Evolutionary conservation across 495 filamentous ascomycete species (phyloP).

Genomic region (Hypoxylon subgilvum): DNA sequence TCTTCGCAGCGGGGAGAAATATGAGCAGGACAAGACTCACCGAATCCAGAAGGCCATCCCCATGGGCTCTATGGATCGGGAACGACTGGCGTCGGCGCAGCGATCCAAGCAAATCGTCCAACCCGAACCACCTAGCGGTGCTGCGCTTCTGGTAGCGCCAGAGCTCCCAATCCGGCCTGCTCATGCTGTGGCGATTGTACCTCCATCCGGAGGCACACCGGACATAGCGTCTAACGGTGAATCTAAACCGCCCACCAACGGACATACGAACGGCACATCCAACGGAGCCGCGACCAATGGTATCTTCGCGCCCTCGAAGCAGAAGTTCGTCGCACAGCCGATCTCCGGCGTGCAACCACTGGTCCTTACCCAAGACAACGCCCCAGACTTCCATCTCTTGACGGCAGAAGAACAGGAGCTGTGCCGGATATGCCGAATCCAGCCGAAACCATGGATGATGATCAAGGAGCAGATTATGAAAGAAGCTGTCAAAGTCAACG

Average conservation of each 20-base stretch:
- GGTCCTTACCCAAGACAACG: conserved; percentile 74
- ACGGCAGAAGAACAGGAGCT: conserved; percentile 82
- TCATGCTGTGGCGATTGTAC: conserved; percentile 29
- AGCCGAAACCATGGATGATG: conserved; percentile 91
- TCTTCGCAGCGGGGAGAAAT: conserved; percentile 87
- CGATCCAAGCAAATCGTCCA: conserved; percentile 62
- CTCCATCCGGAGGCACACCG: conserved; percentile 16
- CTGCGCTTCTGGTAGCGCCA: conserved; percentile 73
- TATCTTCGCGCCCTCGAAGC: conserved; percentile 44
- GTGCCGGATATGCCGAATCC: conserved; percentile 78
- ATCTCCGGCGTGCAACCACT: conserved; percentile 67
- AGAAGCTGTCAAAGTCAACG: conserved; percentile 86
- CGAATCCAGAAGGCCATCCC: conserved; percentile 73
- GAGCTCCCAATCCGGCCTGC: conserved; percentile 68
- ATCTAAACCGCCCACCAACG: conserved; percentile 49
- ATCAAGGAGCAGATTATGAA: conserved; percentile 90
- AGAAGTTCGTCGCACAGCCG: conserved; percentile 52
- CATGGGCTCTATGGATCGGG: conserved; percentile 80
- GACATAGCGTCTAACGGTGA: conserved; percentile 43
- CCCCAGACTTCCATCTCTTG: conserved; percentile 84
- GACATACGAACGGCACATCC: conserved; percentile 40
- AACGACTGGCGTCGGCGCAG: conserved; percentile 68
- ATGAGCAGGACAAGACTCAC: conserved; percentile 85
- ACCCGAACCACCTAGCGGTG: conserved; percentile 72
- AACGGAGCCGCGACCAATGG: conserved; percentile 51